These are phyloP conservation scores for Teratosphaeria zuluensis DNA, from an alignment of 2,329 filamentous ascomycete genomes.

Conservation along the genomic window DNA sequence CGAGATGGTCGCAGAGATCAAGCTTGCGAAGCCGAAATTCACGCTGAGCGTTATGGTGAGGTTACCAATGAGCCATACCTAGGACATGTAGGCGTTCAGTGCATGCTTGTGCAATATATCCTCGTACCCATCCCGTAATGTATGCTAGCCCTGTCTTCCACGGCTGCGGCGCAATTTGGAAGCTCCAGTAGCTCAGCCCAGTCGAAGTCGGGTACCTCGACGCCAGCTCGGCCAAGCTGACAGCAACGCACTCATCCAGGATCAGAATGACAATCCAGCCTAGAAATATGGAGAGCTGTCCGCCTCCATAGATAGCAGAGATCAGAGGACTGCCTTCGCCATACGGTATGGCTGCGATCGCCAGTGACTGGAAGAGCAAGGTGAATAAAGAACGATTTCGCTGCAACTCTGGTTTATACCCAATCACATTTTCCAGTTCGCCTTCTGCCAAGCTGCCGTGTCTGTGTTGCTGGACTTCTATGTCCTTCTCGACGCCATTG, in stretches of 20 bases:
- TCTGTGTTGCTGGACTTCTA: not conserved
- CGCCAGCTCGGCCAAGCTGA: constrained; percentile 63
- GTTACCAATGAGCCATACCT: not conserved
- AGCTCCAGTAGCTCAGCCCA: constrained; percentile 66
- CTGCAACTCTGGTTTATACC: constrained; percentile 48
- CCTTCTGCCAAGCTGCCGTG: constrained; percentile 17
- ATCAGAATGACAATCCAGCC: constrained; percentile 58
- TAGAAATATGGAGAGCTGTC: constrained; percentile 61
- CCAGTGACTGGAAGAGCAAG: constrained; percentile 51
- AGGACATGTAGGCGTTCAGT: not conserved
- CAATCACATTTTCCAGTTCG: constrained; percentile 33
- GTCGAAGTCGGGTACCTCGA: constrained; percentile 67
- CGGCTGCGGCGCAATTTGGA: constrained; percentile 49
- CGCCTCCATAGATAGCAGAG: constrained; percentile 49
- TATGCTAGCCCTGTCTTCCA: constrained; percentile 45
- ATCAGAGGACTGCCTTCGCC: constrained; percentile 47
- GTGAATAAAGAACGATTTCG: constrained; percentile 52
- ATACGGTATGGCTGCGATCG: constrained; percentile 52
- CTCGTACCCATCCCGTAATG: constrained; percentile 59
- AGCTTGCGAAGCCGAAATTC: constrained; percentile 57
- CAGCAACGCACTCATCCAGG: constrained; percentile 61
- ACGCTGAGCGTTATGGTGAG: constrained; percentile 52
- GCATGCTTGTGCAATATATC: not conserved
- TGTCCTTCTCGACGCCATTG: not conserved
- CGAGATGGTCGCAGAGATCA: constrained; percentile 38